Percentiles rank a stretch among this genome's conserved stretches.
phyloP scores from a whole-genome alignment of 345 rosid genomes.

The Sisymbrium altissimum region DNA sequence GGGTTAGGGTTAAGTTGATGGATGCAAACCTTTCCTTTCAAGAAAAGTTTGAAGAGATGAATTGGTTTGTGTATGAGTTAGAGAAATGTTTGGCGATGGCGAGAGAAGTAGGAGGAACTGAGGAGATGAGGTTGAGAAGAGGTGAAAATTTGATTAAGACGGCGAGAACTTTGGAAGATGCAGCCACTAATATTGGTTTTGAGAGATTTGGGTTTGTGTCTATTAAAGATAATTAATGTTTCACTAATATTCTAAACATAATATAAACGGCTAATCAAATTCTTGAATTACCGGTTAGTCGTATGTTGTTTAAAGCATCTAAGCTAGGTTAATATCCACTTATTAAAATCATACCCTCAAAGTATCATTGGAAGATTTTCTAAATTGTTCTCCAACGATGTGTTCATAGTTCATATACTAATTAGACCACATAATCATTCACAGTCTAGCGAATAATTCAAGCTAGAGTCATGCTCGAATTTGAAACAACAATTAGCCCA shows the following conservation, averaged over 20 bases:
- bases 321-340: not conserved
- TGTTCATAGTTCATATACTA: not conserved
- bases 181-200: not conserved
- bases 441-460: not conserved
- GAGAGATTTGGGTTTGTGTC: slow-evolving; percentile 7
- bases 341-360: not conserved
- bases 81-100: slow-evolving; percentile 24
- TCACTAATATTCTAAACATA: not conserved
- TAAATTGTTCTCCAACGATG: not conserved
- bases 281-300: not conserved
- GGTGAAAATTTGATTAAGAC: slow-evolving; percentile 23
- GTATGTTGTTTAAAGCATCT: not conserved
- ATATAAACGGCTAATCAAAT: not conserved
- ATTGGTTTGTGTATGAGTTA: slow-evolving; percentile 42
- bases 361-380: not conserved
- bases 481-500: not conserved
- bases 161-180: slow-evolving; percentile 17
- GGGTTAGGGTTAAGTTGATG: slow-evolving; percentile 76
- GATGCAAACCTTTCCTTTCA: slow-evolving; percentile 59
- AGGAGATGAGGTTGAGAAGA: slow-evolving; percentile 4
- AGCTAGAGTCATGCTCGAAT: not conserved
- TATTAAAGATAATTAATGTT: not conserved
- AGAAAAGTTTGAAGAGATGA: slow-evolving; percentile 45
- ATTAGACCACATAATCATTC: not conserved
- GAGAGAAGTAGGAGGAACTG: slow-evolving; percentile 14